phyloP scores from a whole-genome alignment of 1,284 basidiomycete genomes.

The Leccinum pachyderme region DNA sequence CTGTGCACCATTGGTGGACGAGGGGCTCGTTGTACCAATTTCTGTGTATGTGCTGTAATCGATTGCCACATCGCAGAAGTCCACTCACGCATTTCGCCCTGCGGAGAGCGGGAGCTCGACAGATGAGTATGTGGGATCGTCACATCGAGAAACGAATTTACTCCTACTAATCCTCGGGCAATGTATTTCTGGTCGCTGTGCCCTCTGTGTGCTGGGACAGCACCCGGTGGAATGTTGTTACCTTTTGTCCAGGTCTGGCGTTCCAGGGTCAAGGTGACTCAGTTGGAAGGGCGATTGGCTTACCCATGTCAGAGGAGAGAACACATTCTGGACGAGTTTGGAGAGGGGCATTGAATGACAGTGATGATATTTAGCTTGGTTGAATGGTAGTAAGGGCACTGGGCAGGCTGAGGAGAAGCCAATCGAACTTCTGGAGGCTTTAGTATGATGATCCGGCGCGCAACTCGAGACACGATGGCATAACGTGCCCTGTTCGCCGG shows the following conservation, averaged over 20 bases:
- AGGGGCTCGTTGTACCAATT: slow-evolving; percentile 20
- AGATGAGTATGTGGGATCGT: slow-evolving; percentile 7
- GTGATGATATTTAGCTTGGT: not conserved
- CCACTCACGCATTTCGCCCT: slow-evolving; percentile 26
- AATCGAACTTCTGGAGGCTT: not conserved
- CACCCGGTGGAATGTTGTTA: slow-evolving; percentile 23
- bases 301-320: slow-evolving; percentile 22
- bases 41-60: slow-evolving; percentile 7
- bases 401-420: not conserved
- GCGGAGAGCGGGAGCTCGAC: not conserved
- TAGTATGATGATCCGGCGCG: not conserved
- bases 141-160: not conserved
- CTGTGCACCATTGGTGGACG: slow-evolving; percentile 14
- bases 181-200: slow-evolving; percentile 17
- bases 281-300: not conserved
- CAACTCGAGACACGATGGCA: not conserved
- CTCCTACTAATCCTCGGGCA: slow-evolving; percentile 18
- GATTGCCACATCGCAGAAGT: not conserved
- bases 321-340: not conserved
- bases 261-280: not conserved
- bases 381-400: not conserved
- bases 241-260: slow-evolving; percentile 18
- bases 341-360: slow-evolving; percentile 7
- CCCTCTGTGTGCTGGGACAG: slow-evolving; percentile 17
- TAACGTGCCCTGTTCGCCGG: not conserved